Evolutionary conservation across 1,284 basidiomycete species (phyloP).

Genomic region (Sanghuangporus baumii): DNA sequence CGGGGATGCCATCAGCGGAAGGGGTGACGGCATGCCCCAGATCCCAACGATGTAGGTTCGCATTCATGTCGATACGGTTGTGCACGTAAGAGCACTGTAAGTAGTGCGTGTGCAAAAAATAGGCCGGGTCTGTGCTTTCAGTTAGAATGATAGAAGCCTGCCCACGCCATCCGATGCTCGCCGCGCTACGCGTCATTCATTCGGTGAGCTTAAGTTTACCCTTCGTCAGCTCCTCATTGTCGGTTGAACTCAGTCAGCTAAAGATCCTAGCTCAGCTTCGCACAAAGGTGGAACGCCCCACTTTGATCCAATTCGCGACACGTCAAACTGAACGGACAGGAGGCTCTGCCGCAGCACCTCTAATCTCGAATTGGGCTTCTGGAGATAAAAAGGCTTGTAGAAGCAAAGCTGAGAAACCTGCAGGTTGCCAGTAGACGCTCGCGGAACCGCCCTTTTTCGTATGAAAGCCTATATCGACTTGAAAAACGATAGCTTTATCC

Average conservation of each 20-base stretch:
- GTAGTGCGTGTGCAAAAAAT: background rate
- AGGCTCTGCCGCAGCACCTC: background rate
- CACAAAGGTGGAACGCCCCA: background rate
- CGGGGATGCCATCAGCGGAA: background rate
- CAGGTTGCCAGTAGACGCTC: background rate
- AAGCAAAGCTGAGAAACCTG: background rate
- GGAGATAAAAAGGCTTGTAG: background rate
- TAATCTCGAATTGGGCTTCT: background rate
- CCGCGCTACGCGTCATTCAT: background rate
- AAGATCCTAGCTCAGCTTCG: background rate
- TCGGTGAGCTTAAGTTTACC: background rate
- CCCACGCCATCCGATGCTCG: background rate
- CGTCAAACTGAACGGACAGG: background rate
- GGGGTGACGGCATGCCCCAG: constrained; percentile 3
- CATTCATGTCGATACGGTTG: background rate
- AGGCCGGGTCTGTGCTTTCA: background rate
- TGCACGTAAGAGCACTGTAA: background rate
- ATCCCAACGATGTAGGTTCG: background rate
- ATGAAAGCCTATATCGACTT: background rate
- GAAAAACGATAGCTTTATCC: background rate
- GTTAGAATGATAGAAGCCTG: background rate
- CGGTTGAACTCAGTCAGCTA: background rate
- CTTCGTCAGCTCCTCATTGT: background rate
- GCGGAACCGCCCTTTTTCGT: background rate
- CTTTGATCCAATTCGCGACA: background rate